Base-by-base conservation (phyloP, 306 rosid species). In the Prunus dulcis region DNA sequence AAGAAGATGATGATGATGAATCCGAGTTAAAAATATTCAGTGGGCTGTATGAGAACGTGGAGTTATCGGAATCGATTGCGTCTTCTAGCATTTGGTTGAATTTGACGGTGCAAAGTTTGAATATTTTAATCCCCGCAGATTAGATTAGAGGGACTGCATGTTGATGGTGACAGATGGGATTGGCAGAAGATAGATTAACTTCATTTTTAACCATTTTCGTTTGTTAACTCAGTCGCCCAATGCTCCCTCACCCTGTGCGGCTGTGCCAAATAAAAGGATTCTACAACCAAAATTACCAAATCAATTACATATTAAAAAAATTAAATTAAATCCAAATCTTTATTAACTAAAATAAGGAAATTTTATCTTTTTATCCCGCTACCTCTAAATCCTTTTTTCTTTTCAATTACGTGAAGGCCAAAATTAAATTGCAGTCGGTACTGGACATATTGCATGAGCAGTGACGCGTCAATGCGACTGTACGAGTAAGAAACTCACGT, bases 11-110 rank as follows among this genome's bases (percentile, higher is more conserved):
- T 32, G 34, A 32, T 19, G 22, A 71, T 4, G 93, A 92, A 91
- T 89, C 90, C 72, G 81, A 85, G 83, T 79, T 77, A 41, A 43
- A 27, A 68, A 56, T 74, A 71, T 86, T 82, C 50, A 30, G 3
- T 32, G 49, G 79, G 67, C 61, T 23, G 10, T 9, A 46, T 61
- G 78, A 6, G 69, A 84, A 75, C 87, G 88, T 81, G 88, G 67
- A 64, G 67, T 81, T 55, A 72, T 64, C 64, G 83, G 78, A 80
- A 82, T 69, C 65, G 47, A 10, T 85, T 84, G 80, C 63, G 78
- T 83, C 75, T 27, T 68, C 11, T 28, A 62, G 72, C n/a, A 18
- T 4, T 72, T 86, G 71, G 19, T 58, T 47, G 78, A 73, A 63
- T 30, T 30, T 34, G 45, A 30, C 57, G 80, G 61, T 69, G 82